phyloP scores from a whole-genome alignment of 2,329 filamentous ascomycete species.

The Trichophyton verrucosum region DNA sequence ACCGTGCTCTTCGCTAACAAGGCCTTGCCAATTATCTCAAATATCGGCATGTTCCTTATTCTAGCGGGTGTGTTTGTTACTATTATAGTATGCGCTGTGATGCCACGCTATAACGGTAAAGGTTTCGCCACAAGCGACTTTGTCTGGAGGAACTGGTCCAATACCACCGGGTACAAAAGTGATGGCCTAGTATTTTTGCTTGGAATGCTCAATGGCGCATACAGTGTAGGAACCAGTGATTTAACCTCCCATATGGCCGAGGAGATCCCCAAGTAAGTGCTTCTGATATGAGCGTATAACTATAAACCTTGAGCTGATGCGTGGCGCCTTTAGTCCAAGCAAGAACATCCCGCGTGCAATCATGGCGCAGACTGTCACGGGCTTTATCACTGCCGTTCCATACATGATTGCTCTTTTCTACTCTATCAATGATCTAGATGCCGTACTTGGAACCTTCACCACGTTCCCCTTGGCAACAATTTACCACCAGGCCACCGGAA shows the following conservation, averaged over 20 bases:
- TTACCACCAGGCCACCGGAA: slow-evolving; percentile 38
- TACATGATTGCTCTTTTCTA: slow-evolving; percentile 43
- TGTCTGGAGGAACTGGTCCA: slow-evolving; percentile 47
- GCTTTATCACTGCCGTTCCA: slow-evolving; percentile 35
- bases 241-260: slow-evolving; percentile 53
- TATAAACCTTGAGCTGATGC: not conserved
- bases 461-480: slow-evolving; percentile 38
- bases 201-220: slow-evolving; percentile 58
- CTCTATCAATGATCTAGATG: slow-evolving; percentile 35
- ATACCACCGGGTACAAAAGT: slow-evolving; percentile 30
- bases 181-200: slow-evolving; percentile 53
- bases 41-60: slow-evolving; percentile 46
- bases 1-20: slow-evolving; percentile 47
- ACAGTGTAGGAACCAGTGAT: slow-evolving; percentile 54
- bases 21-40: slow-evolving; percentile 40
- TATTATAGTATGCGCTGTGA: slow-evolving; percentile 42
- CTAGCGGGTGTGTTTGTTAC: slow-evolving; percentile 41
- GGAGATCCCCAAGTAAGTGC: slow-evolving; percentile 41
- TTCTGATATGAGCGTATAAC: not conserved
- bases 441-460: slow-evolving; percentile 27
- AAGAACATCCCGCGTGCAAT: slow-evolving; percentile 41
- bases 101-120: slow-evolving; percentile 37
- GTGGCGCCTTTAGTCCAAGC: slow-evolving; percentile 20
- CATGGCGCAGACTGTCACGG: slow-evolving; percentile 37
- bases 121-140: slow-evolving; percentile 39